A percentile compares a stretch with the other conserved stretches of the same genome.
phyloP scores from a whole-genome alignment of 495 filamentous ascomycete genomes.

The Chaetomium cochliodes region DNA sequence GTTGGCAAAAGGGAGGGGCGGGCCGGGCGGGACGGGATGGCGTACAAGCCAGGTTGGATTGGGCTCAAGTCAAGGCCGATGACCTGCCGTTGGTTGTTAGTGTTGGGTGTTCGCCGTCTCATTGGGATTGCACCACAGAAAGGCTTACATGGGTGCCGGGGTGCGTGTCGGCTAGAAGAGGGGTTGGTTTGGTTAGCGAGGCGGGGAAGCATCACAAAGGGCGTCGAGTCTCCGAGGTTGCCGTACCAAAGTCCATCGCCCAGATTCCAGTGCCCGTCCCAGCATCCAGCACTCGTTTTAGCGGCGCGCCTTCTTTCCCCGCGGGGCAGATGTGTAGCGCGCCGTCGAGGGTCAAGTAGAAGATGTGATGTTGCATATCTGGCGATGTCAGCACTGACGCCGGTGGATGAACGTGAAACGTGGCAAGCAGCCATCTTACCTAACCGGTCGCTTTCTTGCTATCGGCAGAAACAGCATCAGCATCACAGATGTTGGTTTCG shows the following conservation, averaged over 20 bases:
- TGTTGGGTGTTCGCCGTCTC: not conserved
- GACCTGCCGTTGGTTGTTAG: not conserved
- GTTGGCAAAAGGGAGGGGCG: not conserved
- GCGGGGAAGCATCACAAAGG: not conserved
- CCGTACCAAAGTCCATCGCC: constrained; percentile 4
- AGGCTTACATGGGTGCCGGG: not conserved
- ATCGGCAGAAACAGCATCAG: not conserved
- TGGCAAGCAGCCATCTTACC: not conserved
- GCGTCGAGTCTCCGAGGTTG: not conserved
- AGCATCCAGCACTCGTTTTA: constrained; percentile 1
- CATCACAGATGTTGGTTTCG: not conserved
- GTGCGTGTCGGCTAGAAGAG: not conserved
- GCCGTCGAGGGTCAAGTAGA: constrained; percentile 3
- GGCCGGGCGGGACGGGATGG: not conserved
- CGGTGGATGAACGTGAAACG: not conserved
- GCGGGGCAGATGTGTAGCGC: not conserved
- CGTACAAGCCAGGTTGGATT: not conserved
- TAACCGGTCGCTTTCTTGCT: constrained; percentile 3
- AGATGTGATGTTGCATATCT: constrained; percentile 3
- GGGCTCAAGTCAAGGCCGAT: not conserved
- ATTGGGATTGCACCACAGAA: not conserved
- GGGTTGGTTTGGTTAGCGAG: not conserved
- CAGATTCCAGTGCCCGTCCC: not conserved
- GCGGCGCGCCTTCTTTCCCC: not conserved
- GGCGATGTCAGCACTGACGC: not conserved